Conservation (phyloP, 192 early-diverging fungal genomes). For the Backusella tuberculispora region DNA sequence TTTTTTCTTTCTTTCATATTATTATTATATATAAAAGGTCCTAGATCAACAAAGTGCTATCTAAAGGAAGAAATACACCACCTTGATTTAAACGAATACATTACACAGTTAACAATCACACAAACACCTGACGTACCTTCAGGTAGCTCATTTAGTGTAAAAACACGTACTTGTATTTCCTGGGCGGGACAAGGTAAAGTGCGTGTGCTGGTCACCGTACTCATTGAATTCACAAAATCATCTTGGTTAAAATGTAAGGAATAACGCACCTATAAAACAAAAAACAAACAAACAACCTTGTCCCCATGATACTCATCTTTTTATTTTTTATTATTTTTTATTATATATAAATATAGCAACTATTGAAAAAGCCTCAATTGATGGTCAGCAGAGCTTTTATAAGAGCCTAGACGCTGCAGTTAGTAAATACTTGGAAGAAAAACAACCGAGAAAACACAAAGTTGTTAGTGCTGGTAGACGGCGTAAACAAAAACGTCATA, state of each 20-base stretch:
- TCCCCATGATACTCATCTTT: background rate
- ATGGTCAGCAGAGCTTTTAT: conserved; percentile 48
- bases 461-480: background rate
- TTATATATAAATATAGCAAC: conserved; percentile 29
- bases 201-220: conserved; percentile 53
- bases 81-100: conserved; percentile 51
- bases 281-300: background rate
- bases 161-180: conserved; percentile 58
- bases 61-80: conserved; percentile 52
- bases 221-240: conserved; percentile 57
- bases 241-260: conserved; percentile 56
- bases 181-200: conserved; percentile 50
- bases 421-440: conserved; percentile 48
- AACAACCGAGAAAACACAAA: conserved; percentile 26
- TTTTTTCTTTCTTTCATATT: conserved; percentile 22
- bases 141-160: conserved; percentile 56
- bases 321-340: background rate
- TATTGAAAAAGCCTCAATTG: conserved; percentile 45
- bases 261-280: conserved; percentile 16
- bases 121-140: conserved; percentile 63
- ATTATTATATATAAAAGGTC: conserved; percentile 40
- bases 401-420: conserved; percentile 45
- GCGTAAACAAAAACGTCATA: background rate
- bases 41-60: conserved; percentile 58
- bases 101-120: conserved; percentile 52